Evolutionary conservation across 1,284 basidiomycete species (phyloP).

Genomic region (Malassezia pachydermatis): DNA sequence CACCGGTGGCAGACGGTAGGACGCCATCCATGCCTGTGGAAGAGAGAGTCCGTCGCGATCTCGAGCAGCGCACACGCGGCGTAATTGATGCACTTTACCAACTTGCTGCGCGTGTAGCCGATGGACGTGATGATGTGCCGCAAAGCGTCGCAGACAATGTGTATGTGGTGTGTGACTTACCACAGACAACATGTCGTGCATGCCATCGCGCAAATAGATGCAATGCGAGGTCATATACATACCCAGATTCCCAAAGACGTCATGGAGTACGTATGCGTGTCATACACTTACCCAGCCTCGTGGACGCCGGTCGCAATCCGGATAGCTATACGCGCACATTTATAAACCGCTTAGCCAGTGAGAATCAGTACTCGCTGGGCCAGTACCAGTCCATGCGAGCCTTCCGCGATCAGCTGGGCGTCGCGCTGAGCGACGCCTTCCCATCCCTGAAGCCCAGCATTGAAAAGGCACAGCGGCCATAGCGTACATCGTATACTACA

Average conservation of each 20-base stretch:
- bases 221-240: constrained; percentile 27
- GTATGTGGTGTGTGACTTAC: constrained; percentile 10
- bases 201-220: constrained; percentile 29
- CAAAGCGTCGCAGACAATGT: constrained; percentile 32
- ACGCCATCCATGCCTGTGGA: constrained; percentile 1
- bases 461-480: background rate
- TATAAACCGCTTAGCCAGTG: constrained; percentile 34
- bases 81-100: constrained; percentile 42
- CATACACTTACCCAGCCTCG: constrained; percentile 20
- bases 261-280: constrained; percentile 21
- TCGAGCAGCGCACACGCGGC: constrained; percentile 30
- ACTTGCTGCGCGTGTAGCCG: constrained; percentile 35
- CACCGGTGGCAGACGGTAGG: background rate
- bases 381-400: constrained; percentile 24
- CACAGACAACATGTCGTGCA: constrained; percentile 31
- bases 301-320: constrained; percentile 43
- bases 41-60: constrained; percentile 23
- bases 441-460: constrained; percentile 10
- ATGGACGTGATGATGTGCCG: constrained; percentile 33
- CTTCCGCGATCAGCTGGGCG: constrained; percentile 10
- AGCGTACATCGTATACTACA: background rate
- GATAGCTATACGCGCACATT: constrained; percentile 42
- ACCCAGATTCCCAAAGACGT: constrained; percentile 35
- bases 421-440: constrained; percentile 11
- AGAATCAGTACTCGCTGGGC: constrained; percentile 45